Base-by-base conservation (phyloP, 495 filamentous ascomycete genomes). In the Hyaloscypha variabilis region DNA sequence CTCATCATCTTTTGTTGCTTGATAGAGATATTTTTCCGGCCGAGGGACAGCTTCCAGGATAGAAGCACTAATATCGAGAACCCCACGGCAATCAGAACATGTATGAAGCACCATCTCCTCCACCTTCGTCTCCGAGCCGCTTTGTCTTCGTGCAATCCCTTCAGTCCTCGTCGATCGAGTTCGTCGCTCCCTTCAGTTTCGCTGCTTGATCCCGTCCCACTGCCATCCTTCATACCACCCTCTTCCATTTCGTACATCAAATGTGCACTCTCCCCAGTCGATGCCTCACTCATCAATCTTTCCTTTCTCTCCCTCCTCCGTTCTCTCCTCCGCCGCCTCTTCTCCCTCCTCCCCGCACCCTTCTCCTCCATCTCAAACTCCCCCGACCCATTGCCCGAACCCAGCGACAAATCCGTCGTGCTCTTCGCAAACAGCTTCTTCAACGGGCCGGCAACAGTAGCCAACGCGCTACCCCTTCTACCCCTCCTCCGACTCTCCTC, bases 201-300 rank as follows among this genome's bases (percentile, higher is more conserved):
- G 70, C 82, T 84, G 73, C 81, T 85, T 4, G 80, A 77, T 60
- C 82, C 82, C 0, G 82, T 83, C 6, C 72, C 74, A 63, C 79
- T 81, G 14, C 90, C 88, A 28, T 89, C 87, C 65, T 88, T 88
- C 69, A 87, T 85, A 8, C 87, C 85, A 19, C 92, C 89, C 70
- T 92, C 89, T 71, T 96, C 91, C 90, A 93, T 93, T 71, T 95
- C 91, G 72, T 90, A 91, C 88, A 96, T 91, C 73, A 94, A 77
- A 71, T 89, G 82, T 28, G 90, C 88, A 69, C 92, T 87, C 71
- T 92, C 89, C 8, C 82, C 84, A 51, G 82, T 74, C 67, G 83
- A 68, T 59, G 85, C 78, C 60, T 81, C 77, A 62, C 77, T 70
- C 72, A 83, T 62, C 64, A 85, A 66, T 65, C 81, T 74, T 24